Evolutionary conservation across 371 early-diverging fungal genomes (phyloP), one percentile per base, ranked within the genome.

Genomic region (Mortierella sp.): DNA sequence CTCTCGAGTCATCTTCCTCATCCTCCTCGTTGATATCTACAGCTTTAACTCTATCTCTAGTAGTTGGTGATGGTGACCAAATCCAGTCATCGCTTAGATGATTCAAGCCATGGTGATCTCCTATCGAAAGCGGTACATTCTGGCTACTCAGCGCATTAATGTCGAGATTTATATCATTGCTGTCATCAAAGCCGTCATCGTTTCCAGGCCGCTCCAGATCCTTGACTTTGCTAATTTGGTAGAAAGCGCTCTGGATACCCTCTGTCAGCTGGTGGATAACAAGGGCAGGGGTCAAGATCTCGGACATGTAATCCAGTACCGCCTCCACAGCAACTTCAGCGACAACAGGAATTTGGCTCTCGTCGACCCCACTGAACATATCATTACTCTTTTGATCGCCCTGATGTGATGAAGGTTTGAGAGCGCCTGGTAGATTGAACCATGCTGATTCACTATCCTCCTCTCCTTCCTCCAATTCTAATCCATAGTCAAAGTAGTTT

Each of bases 261-360:
- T 69, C 73, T 20, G 78, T 62, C 14, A 73, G 26, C 57, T 78
- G 69, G 35, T 72, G 78, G 47, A 70, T 70, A 39, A 78, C 67
- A n/a, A 78, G 28, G 5, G 47, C 66, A 10, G 78, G 74, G n/a
- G 62, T 66, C 20, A 78, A 24, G 39, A 78, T 58, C 70, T 78
- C 78, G 24, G 78, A 66, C 70, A 66, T 59, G n/a, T 73, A 73
- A n/a, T 70, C 68, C 1, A 78, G 47, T 16, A 78, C 70, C 1
- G 78, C 78, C 26, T 73, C 70, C 78, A 73, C 70, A 6, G 78
- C 78, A 5, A 67, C 71, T 37, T 78, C 70, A 12, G 62, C 61
- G 11, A 78, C 62, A 4, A 57, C 64, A 12, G 78, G 78, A 55
- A 78, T 78, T 51, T 73, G 66, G 20, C 73, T 70, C 28, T 78